Evolutionary conservation across 2,329 filamentous ascomycete species (phyloP), one percentile per base, ranked within the genome.

Genomic region (Trichoderma semiorbis): DNA sequence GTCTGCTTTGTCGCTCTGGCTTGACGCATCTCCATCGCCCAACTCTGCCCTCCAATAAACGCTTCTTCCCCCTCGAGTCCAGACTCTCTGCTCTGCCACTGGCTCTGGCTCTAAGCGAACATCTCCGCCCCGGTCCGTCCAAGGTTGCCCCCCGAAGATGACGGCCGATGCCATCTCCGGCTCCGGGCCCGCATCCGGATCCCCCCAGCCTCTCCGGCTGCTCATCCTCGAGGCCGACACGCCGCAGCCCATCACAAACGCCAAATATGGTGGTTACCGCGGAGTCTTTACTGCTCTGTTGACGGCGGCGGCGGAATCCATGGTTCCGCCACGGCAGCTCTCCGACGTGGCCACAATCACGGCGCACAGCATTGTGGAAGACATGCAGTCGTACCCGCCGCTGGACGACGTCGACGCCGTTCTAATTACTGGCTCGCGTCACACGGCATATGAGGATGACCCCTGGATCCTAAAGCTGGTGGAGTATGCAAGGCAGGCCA

Each of bases 211-310:
- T 34, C 83, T 95, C 75, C 91, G 93, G 70, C 91, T 98, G 81
- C 94, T 95, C 61, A 88, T 98, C 76, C 90, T 98, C 75, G 93
- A 97, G 85, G 92, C 93, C 84, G 95, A 97, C 82, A 92, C 89
- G 1, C 94, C 94, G 1, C 85, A 92, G 64, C 87, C 89, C 1
- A 81, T 87, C 57, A 88, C 91, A 47, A 83, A 88, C 69, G 86
- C 86, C 70, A 89, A 89, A 77, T 94, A 92, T 81, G 88, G 89
- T 66, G 86, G 86, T 73, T 98, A 97, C 82, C 89, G 90, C 73
- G 91, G 89, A 74, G 87, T 93, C 72, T 93, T 94, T 81, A 85
- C 83, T 21, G 78, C 85, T 43, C 85, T 93, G 11, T 85, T 94
- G 66, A 78, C 83, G 62, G 81, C 83, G 57, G 87, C 88, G 8